These are phyloP conservation scores for Eutrema yunnanense DNA, from an alignment of 345 rosid species.

Conservation along the genomic window DNA sequence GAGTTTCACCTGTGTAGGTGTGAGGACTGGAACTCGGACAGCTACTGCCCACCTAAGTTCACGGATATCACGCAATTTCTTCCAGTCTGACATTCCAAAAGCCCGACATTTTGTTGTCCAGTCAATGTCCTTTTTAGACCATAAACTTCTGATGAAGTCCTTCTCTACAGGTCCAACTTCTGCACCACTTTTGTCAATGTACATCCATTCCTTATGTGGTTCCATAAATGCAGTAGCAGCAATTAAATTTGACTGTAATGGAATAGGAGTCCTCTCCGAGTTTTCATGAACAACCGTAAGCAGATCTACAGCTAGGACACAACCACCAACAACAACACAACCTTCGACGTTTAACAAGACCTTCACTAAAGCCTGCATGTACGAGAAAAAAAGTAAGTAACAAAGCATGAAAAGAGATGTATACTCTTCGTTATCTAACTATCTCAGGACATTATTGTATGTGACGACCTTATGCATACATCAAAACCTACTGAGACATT, in stretches of 20 bases:
- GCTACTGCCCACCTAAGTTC: slow-evolving; percentile 98
- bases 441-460: slow-evolving; percentile 11
- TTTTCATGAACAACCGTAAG: slow-evolving; percentile 94
- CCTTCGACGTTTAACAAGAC: slow-evolving; percentile 84
- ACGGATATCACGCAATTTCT: slow-evolving; percentile 92
- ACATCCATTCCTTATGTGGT: slow-evolving; percentile 98
- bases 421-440: background rate
- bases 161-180: slow-evolving; percentile 94
- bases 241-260: slow-evolving; percentile 89
- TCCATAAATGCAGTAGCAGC: slow-evolving; percentile 99
- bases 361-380: slow-evolving; percentile 86
- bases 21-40: slow-evolving; percentile 88
- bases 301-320: slow-evolving; percentile 95
- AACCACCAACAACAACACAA: slow-evolving; percentile 97
- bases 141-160: slow-evolving; percentile 88
- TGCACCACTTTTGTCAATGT: slow-evolving; percentile 63
- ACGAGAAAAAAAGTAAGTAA: slow-evolving; percentile 6
- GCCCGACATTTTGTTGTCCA: slow-evolving; percentile 95
- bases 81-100: slow-evolving; percentile 95
- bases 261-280: slow-evolving; percentile 95
- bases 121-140: slow-evolving; percentile 88
- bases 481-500: background rate
- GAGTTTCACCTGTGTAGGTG: slow-evolving; percentile 74
- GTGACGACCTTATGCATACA: background rate
- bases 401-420: slow-evolving; percentile 14